Evolutionary conservation across 805 yeast genomes (phyloP).

Genomic region (Wickerhamomyces queroliae): DNA sequence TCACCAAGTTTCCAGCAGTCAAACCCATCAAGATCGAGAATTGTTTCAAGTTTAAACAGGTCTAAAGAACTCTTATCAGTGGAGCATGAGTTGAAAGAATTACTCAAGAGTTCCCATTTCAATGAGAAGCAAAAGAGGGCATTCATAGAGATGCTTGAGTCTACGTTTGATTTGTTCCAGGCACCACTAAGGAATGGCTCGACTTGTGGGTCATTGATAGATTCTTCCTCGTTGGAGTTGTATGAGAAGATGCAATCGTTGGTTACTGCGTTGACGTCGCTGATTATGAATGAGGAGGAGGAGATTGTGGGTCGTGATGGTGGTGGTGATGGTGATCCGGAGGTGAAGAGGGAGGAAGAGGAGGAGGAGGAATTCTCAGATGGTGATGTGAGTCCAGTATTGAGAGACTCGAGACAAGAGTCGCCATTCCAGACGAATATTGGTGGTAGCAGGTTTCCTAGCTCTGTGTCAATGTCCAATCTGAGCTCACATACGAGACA

Average conservation of each 20-base stretch:
- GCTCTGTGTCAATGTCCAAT: too few relatives aligned
- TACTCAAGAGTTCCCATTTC: constrained; percentile 15
- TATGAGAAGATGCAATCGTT: constrained; percentile 27
- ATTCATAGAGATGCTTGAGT: constrained; percentile 14
- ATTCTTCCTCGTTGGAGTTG: constrained; percentile 20
- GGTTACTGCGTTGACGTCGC: constrained; percentile 25
- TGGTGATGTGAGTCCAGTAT: background rate
- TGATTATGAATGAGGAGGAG: constrained; percentile 24
- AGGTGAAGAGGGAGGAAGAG: background rate
- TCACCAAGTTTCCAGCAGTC: too few relatives aligned
- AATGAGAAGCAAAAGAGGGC: constrained; percentile 13
- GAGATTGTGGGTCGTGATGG: constrained; percentile 5
- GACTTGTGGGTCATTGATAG: constrained; percentile 19
- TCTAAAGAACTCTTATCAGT: constrained; percentile 26
- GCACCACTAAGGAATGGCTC: constrained; percentile 9
- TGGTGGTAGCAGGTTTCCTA: too few relatives aligned
- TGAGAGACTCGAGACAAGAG: background rate
- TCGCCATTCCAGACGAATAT: background rate
- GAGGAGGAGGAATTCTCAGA: constrained; percentile 5
- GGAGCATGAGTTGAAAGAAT: constrained; percentile 23
- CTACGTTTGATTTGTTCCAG: constrained; percentile 23
- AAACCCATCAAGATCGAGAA: constrained; percentile 4
- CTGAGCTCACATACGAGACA: too few relatives aligned
- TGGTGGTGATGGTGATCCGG: constrained; percentile 2
- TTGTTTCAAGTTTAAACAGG: constrained; percentile 13